Percentiles rank a stretch among this genome's conserved stretches.
Evolutionary conservation across 108 stramenopile species (phyloP).

Genomic region (Nitzschia inconspicua): DNA sequence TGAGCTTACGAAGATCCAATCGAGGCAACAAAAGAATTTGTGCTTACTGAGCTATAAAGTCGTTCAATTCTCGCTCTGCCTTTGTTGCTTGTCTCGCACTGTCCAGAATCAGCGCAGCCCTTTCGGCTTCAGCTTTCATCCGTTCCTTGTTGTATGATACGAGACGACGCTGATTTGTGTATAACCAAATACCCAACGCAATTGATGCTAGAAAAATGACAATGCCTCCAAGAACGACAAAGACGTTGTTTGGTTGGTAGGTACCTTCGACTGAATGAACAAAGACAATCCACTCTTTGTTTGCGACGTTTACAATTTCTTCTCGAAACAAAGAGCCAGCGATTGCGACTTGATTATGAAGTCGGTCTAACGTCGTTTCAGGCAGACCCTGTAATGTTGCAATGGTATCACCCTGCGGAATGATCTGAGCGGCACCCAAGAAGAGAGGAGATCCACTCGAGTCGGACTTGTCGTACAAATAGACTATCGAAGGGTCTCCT

Average conservation of each 20-base stretch:
- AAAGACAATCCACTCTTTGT: constrained; percentile 10
- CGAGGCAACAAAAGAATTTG: no score
- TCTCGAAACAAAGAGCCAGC: neutral
- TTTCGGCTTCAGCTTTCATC: constrained; percentile 21
- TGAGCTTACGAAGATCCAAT: no score
- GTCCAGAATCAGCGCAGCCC: constrained; percentile 30
- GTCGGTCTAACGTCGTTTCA: neutral
- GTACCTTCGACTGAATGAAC: constrained; percentile 2
- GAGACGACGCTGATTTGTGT: neutral
- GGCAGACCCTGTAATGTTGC: no score
- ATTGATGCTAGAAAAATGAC: constrained; percentile 19
- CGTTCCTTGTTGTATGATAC: constrained; percentile 6
- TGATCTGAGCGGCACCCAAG: neutral
- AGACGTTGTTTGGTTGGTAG: constrained; percentile 8
- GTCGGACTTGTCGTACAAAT: constrained; percentile 15
- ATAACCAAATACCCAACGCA: constrained; percentile 21
- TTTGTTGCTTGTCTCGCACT: constrained; percentile 25
- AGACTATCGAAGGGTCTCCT: constrained; percentile 2
- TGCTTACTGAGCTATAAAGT: constrained; percentile 38
- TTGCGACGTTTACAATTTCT: neutral
- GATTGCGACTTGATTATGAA: no score
- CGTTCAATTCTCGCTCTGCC: constrained; percentile 38
- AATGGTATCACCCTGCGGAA: neutral
- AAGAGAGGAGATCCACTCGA: neutral
- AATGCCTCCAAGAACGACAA: constrained; percentile 23